Evolutionary conservation across 257 asterid species (phyloP).

Genomic region (Marsdenia floribunda): DNA sequence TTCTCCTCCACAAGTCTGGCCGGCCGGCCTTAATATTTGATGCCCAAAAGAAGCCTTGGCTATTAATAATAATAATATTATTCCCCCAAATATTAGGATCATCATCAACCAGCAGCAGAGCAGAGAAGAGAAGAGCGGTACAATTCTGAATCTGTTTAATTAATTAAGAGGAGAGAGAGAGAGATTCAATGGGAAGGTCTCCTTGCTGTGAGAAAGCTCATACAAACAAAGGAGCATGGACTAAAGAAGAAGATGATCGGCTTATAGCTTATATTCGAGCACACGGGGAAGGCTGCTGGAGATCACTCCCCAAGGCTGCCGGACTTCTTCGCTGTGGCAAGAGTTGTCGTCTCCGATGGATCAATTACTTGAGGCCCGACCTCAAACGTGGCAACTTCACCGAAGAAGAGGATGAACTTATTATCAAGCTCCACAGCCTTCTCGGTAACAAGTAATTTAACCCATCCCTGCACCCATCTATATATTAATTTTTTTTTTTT

Average conservation of each 20-base stretch:
- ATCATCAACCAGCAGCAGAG: too few species aligned
- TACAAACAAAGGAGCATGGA: conserved; percentile 96
- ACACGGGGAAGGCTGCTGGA: conserved; percentile 97
- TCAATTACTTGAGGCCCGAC: conserved; percentile 84
- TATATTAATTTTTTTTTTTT: too few species aligned
- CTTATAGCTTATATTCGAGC: conserved; percentile 64
- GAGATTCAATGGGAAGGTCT: conserved; percentile 70
- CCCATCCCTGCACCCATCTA: too few species aligned
- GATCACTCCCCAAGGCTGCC: conserved; percentile 91
- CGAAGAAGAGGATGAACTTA: conserved; percentile 78
- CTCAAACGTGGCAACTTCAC: conserved; percentile 90
- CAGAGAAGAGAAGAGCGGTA: not conserved
- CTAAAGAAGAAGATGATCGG: conserved; percentile 91
- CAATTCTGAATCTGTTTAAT: too few species aligned
- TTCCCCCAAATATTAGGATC: too few species aligned
- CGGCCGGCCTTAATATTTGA: too few species aligned
- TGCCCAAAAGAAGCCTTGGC: too few species aligned
- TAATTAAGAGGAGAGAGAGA: too few species aligned
- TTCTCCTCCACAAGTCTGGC: too few species aligned
- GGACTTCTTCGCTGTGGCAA: conserved; percentile 95
- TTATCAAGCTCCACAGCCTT: conserved; percentile 85
- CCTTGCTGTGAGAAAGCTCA: conserved; percentile 97
- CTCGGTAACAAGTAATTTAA: conserved; percentile 73
- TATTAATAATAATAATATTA: too few species aligned
- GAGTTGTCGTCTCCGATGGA: conserved; percentile 92